Evolutionary conservation across 2,329 filamentous ascomycete species (phyloP).

Genomic region (Emmonsia crescens): DNA sequence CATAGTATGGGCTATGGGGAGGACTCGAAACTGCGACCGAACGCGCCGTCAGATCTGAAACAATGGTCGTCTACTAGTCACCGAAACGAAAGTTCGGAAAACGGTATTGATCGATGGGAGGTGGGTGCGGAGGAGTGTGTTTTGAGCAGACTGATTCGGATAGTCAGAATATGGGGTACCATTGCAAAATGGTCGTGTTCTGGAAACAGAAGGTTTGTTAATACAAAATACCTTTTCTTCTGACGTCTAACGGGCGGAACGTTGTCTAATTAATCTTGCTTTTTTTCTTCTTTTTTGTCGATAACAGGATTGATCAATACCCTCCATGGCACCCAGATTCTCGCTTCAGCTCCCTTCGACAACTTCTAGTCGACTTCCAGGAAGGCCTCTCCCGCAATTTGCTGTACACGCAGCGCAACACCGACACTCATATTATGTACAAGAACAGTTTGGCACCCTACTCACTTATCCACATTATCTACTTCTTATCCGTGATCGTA

Average conservation of each 20-base stretch:
- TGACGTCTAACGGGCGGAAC: background rate
- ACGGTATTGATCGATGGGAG: conserved; percentile 42
- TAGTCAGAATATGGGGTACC: conserved; percentile 45
- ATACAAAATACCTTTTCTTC: background rate
- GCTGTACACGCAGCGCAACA: conserved; percentile 41
- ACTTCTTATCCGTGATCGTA: conserved; percentile 44
- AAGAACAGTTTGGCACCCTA: conserved; percentile 43
- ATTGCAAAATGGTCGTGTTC: conserved; percentile 46
- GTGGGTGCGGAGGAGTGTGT: conserved; percentile 43
- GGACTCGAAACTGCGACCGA: conserved; percentile 29
- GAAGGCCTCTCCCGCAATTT: conserved; percentile 42
- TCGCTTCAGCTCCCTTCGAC: conserved; percentile 37
- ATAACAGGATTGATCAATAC: conserved; percentile 34
- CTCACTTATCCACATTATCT: conserved; percentile 44
- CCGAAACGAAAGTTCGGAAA: conserved; percentile 29
- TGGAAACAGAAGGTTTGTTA: conserved; percentile 41
- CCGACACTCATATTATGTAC: conserved; percentile 43
- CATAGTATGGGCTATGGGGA: conserved; percentile 27
- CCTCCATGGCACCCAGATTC: conserved; percentile 45
- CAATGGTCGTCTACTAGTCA: conserved; percentile 31
- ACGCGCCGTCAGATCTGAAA: conserved; percentile 24
- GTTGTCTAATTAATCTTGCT: conserved; percentile 1
- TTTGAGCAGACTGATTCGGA: conserved; percentile 44
- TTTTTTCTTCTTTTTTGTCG: background rate
- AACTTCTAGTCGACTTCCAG: conserved; percentile 40